Evolutionary conservation across 768 basidiomycete species (phyloP).

Genomic region (Lactarius evosmus): DNA sequence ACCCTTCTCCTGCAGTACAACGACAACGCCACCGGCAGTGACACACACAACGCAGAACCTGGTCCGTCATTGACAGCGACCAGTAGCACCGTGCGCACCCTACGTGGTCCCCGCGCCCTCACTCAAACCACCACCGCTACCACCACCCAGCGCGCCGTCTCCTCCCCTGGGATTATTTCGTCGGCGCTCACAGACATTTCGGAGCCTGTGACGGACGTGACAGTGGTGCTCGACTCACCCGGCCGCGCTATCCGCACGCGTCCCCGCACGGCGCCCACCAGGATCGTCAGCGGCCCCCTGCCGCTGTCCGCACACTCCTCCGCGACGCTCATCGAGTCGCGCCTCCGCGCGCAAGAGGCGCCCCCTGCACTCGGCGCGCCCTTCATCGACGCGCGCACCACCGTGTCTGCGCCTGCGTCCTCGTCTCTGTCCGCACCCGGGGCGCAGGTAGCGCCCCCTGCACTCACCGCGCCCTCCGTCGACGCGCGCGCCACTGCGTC

Average conservation of each 20-base stretch:
- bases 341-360: neutral
- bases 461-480: constrained; percentile 7
- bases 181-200: constrained; percentile 6
- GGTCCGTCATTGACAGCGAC: neutral
- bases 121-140: neutral
- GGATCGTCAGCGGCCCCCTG: neutral
- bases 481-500: constrained; percentile 1
- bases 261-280: neutral
- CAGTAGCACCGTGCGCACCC: neutral
- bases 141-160: neutral
- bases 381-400: constrained; percentile 12
- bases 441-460: neutral
- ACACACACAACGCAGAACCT: neutral
- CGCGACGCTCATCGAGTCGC: neutral
- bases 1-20: neutral
- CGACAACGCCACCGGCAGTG: neutral
- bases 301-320: neutral
- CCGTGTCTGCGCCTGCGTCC: neutral
- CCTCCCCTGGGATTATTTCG: neutral
- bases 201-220: constrained; percentile 19
- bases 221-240: constrained; percentile 8
- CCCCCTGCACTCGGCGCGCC: neutral
- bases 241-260: constrained; percentile 12
- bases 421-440: too few species aligned
- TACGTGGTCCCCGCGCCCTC: neutral